Evolutionary conservation across 306 rosid species (phyloP), one percentile per base, ranked within the genome.

Genomic region (Hippophae tibetana): DNA sequence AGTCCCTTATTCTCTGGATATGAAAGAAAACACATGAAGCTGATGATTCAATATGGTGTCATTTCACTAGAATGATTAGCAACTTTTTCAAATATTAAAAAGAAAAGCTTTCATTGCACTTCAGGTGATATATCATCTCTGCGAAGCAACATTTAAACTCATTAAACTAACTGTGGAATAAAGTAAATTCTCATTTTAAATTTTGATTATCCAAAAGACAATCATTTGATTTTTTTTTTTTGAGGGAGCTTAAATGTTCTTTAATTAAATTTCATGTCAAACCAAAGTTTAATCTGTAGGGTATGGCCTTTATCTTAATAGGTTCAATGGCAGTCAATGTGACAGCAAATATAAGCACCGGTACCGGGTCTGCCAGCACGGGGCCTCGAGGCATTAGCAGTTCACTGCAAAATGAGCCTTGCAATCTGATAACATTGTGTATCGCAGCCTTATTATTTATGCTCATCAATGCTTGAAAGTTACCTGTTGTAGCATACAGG

Each of bases 291-390:
- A 12, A 23, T 12, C 23, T 13, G 3, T 49, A 5, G 2, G 6
- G 14, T 12, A 3, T 6, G 7, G 8, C 4, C 2, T 49, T 48
- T 45, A 70, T 58, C 60, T 56, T 58, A 54, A 56, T 42, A 84
- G 90, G 90, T 74, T 71, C 87, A 2, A 48, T 13, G 63, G 42
- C 90, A 3, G 83, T 84, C 58, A 84, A 75, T 71, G 92, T 84
- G 11, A 66, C 87, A 41, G 69, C 87, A 59, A 55, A 73, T 57
- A 52, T 72, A 7, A 78, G 79, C 58, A 67, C 76, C 0, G 76
- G 87, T 57, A 84, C 81, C 57, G 78, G 75, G 59, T 81, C 9
- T 59, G 87, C 81, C 42, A 84, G 79, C 54, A 63, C 81, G 25
- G 78, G 83, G 56, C 71, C 80, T 54, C 13, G 73, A 26, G 62